These are phyloP conservation scores for Cystobasidium sp. DNA, from an alignment of 1,284 basidiomycete genomes.

Conservation along the genomic window DNA sequence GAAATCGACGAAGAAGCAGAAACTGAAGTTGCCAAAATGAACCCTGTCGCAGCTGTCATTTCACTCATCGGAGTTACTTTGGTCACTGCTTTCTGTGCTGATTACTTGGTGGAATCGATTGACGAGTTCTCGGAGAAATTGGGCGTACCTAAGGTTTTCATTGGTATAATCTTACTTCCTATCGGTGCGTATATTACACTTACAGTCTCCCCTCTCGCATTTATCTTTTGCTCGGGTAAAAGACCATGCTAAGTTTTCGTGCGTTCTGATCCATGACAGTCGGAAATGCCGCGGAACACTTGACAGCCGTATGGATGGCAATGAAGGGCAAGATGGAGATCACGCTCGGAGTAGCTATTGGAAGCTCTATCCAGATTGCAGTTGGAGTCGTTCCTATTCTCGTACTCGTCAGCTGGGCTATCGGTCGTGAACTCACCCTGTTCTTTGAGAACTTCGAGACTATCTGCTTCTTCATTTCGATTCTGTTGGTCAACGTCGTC, in stretches of 20 bases:
- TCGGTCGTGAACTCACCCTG: conserved; percentile 73
- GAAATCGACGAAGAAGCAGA: conserved; percentile 60
- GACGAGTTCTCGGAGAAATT: conserved; percentile 83
- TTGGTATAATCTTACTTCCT: conserved; percentile 73
- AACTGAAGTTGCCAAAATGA: conserved; percentile 69
- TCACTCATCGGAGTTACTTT: conserved; percentile 67
- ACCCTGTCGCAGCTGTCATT: conserved; percentile 66
- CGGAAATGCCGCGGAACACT: conserved; percentile 59
- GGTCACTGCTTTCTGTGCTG: conserved; percentile 83
- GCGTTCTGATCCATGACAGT: too few species aligned
- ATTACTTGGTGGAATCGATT: conserved; percentile 78
- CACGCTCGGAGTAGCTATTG: conserved; percentile 85
- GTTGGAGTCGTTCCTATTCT: conserved; percentile 66
- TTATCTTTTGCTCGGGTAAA: too few species aligned
- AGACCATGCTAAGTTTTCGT: too few species aligned
- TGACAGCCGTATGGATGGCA: conserved; percentile 76
- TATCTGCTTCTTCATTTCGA: conserved; percentile 76
- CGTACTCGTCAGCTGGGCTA: conserved; percentile 58
- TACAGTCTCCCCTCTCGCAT: too few species aligned
- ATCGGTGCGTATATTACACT: too few species aligned
- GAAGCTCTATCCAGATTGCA: conserved; percentile 91
- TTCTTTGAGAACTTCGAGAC: conserved; percentile 64
- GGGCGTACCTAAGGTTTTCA: conserved; percentile 79
- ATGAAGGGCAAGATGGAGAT: conserved; percentile 79
- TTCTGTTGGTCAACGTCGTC: conserved; percentile 54